Evolutionary conservation across 176 grass and related monocot genomes (phyloP), one percentile per base, ranked within the genome.

Genomic region (Hordeum vulgare): DNA sequence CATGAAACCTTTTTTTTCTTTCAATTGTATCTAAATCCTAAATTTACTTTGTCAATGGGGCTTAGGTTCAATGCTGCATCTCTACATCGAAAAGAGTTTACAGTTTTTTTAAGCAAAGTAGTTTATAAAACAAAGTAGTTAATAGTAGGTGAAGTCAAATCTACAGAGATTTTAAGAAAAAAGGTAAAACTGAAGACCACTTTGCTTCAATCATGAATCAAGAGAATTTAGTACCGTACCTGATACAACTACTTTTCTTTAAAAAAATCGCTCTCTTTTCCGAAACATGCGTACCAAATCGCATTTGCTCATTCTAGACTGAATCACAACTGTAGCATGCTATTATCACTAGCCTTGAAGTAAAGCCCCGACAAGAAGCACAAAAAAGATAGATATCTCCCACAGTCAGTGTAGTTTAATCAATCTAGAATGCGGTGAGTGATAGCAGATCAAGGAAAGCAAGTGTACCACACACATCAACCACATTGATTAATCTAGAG

Each of bases 381-480:
- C 49, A 78, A n/a, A 57, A 77, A 71, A 66, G 33, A 78, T 66
- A 64, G 79, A 44, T 74, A 60, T 60, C 40, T 3, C 23, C 7
- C 81, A 26, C 35, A 78, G 79, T 6, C n/a, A 77, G 70, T 34
- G 74, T 75, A 64, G 37, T 75, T 33, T 75, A 83, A 54, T 10
- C 42, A 51, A 54, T 25, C 20, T 35, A 25, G 13, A 71, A 64
- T 51, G 24, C 21, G 8, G 71, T 29, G 18, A 53, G 71, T 37
- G 18, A 53, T 11, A 21, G n/a, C 62, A 56, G 57, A 79, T 35
- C 61, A 21, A 66, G 42, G 6, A 75, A 80, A 89, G 37, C 66
- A 54, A 54, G 51, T 0, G 51, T 21, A 54, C 17, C 7, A 21
- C 6, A 21, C 18, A 56, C 58, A 77, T 23, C 26, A 9, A n/a